phyloP scores from a whole-genome alignment of 257 asterid species.

The Rauvolfia tetraphylla region DNA sequence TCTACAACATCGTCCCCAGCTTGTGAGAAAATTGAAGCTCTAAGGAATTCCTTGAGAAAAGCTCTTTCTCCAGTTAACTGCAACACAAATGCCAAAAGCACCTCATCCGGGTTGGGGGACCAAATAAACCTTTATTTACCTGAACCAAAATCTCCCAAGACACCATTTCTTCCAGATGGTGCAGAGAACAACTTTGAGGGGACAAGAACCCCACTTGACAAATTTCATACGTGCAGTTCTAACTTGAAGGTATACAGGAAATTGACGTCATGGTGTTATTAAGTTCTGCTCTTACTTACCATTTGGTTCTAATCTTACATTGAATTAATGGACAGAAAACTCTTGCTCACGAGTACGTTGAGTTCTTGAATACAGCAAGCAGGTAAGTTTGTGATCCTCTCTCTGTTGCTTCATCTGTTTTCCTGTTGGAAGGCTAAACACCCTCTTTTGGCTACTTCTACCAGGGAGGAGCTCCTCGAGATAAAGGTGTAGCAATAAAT shows the following conservation, averaged over 20 bases:
- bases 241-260: constrained; percentile 53
- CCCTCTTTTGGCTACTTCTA: not conserved
- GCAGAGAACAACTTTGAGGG: constrained; percentile 31
- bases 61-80: constrained; percentile 61
- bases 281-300: not conserved
- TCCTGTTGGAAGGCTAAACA: not conserved
- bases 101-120: not conserved
- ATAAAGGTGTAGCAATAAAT: constrained; percentile 46
- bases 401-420: not conserved
- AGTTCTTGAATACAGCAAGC: constrained; percentile 71
- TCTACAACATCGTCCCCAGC: constrained; percentile 21
- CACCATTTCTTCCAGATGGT: constrained; percentile 6
- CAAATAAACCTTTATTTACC: constrained; percentile 17
- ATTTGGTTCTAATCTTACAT: constrained; percentile 14
- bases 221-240: constrained; percentile 52
- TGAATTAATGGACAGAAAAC: constrained; percentile 42
- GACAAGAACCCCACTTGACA: constrained; percentile 61
- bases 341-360: constrained; percentile 70
- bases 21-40: constrained; percentile 25
- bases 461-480: constrained; percentile 71
- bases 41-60: constrained; percentile 35
- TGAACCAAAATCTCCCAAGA: constrained; percentile 49
- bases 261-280: not conserved
- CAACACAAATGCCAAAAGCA: constrained; percentile 25
- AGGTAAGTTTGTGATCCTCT: constrained; percentile 36